Evolutionary conservation across 495 filamentous ascomycete species (phyloP), one percentile per base, ranked within the genome.

Genomic region (Daldinia childiae): DNA sequence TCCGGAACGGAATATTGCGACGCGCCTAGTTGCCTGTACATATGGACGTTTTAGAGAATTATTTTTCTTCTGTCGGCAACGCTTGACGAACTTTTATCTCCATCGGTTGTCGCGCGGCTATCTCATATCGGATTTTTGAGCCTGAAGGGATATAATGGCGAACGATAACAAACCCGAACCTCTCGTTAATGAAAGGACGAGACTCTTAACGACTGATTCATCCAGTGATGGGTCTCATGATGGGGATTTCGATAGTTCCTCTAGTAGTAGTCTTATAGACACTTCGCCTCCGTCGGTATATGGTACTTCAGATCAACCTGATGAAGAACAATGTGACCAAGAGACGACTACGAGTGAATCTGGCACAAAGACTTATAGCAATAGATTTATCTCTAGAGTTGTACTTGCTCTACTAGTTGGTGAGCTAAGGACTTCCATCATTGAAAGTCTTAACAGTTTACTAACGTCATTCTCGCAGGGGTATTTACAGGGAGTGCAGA

Each of bases 401-500:
- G 55, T 72, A 15, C 30, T 68, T 27, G 64, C 69, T 64, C 39
- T 72, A 11, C 64, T 72, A 34, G 56, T 72, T 29, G 69, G 69
- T 68, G 60, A 26, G 69, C 36, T 52, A 17, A 11, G 3, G 15
- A 19, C 17, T 6, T 32, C 29, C 48, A 9, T 45, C 14, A 34
- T n/a, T 29, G 30, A 4, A 43, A 29, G 17, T 15, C 27, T 21
- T 6, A 30, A 7, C 30, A 15, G 41, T 45, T 14, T 38, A 27
- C 21, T 55, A 59, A 58, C 26, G 34, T 51, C 3, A 34, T 48
- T 21, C 6, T 17, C 24, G 4, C 12, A 89, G 90, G 89, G 12
- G 88, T 90, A 48, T 90, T 92, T 57, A 85, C 90, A 19, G 86
- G 85, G 14, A 87, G 89, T 68, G 83, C 87, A 21, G 90, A 93